Evolutionary conservation across 352 stramenopile species (phyloP), one percentile per base, ranked within the genome.

Genomic region (Globisporangium emineosum): DNA sequence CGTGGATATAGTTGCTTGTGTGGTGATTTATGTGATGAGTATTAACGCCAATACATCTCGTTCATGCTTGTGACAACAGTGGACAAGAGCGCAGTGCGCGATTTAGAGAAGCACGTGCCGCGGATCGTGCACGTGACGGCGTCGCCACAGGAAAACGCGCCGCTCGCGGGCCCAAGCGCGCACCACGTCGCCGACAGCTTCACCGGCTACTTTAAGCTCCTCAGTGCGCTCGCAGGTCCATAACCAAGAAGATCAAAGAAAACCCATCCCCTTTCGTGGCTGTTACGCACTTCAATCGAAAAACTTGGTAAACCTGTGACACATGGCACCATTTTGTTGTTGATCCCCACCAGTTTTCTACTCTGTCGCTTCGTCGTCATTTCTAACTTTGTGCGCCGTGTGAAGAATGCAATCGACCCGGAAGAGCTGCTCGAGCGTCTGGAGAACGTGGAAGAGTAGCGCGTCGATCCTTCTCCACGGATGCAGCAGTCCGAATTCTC

Each of bases 41-140:
- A 12, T 60, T 55, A 62, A 45, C 30, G 5, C 40, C 17, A 12
- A 55, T 67, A n/a, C 43, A 60, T 29, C 58, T 64, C 13, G 61
- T 15, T 53, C 19, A 17, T 32, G 2, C 42, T 6, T 62, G 33
- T 15, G 33, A 42, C 13, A 8, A 17, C 17, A 93, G 85, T 89
- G 63, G 81, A 91, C 43, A 42, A 65, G 40, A 70, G 35, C n/a
- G 72, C 82, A 15, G 81, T 85, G 21, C 72, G 70, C 15, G 83
- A 90, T 2, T 59, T 93, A 62, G 81, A 91, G 55, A 90, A 89
- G 66, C 82, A 93, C 59, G 85, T 93, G 30, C 79, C 85, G 3
- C 83, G 81, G 6, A 82, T 93, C 54, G 70, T 93, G 56, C 72
- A 90, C 64, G 75, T 91, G 40, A 66, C 72, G n/a, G 60, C 67